Evolutionary conservation across 768 basidiomycete genomes (phyloP).

Genomic region (Cubamyces lactineus): DNA sequence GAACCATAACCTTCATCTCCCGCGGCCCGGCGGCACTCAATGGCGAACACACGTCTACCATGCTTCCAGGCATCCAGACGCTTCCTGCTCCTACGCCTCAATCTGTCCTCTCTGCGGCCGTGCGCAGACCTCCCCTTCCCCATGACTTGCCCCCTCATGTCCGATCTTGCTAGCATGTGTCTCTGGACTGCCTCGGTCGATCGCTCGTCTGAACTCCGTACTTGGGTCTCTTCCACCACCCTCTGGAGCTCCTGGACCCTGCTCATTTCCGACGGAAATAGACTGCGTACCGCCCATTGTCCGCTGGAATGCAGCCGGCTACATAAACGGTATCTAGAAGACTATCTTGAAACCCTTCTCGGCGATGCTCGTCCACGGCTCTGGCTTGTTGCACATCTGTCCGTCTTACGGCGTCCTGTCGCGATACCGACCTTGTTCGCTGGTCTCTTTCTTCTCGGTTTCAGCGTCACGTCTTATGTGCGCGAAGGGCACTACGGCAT

Average conservation of each 20-base stretch:
- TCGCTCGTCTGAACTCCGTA: background rate
- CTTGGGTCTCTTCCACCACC: constrained; percentile 5
- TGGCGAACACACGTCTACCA: constrained; percentile 22
- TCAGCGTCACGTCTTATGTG: background rate
- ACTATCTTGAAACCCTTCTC: constrained; percentile 9
- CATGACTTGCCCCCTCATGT: constrained; percentile 21
- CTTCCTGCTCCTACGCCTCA: constrained; percentile 22
- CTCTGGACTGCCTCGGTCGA: constrained; percentile 4
- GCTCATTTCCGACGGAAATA: constrained; percentile 16
- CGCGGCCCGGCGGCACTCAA: constrained; percentile 22
- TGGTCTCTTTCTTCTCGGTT: background rate
- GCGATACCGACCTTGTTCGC: background rate
- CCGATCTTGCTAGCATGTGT: constrained; percentile 11
- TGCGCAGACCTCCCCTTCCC: constrained; percentile 9
- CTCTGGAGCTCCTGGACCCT: background rate
- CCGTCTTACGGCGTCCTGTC: too few species aligned
- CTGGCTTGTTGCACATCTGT: too few species aligned
- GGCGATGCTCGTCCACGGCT: background rate
- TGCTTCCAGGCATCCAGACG: constrained; percentile 21
- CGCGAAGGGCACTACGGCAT: background rate
- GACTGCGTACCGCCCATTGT: constrained; percentile 7
- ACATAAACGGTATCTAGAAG: background rate
- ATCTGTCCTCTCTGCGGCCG: constrained; percentile 13
- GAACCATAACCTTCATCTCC: constrained; percentile 18
- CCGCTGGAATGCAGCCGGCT: constrained; percentile 7